A percentile compares a stretch with the other conserved stretches of the same genome.
phyloP scores from a whole-genome alignment of 2,329 filamentous ascomycete species.

The Fusarium domesticum region DNA sequence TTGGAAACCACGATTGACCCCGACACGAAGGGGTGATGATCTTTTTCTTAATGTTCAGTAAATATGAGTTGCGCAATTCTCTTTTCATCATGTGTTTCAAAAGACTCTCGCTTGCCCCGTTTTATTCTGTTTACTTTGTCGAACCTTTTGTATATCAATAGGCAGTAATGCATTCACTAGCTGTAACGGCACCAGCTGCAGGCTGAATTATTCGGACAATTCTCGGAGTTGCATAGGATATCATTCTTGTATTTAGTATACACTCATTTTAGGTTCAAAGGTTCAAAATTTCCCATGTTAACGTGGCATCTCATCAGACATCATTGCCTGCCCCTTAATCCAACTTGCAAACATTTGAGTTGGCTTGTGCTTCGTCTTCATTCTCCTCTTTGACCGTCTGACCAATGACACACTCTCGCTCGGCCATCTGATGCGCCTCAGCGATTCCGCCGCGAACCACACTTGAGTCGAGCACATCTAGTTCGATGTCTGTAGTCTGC shows the following conservation, averaged over 20 bases:
- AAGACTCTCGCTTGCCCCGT: constrained; percentile 2
- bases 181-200: constrained; percentile 25
- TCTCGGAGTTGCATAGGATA: constrained; percentile 8
- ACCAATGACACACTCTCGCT: constrained; percentile 38
- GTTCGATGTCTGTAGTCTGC: constrained; percentile 29
- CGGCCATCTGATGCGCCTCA: constrained; percentile 19
- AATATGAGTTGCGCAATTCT: constrained; percentile 3
- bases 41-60: constrained; percentile 57
- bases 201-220: constrained; percentile 11
- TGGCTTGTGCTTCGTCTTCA: constrained; percentile 22
- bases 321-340: constrained; percentile 2
- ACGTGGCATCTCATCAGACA: too few species aligned
- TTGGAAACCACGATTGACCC: constrained; percentile 59
- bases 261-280: constrained; percentile 21
- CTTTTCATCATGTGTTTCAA: constrained; percentile 8
- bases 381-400: constrained; percentile 38
- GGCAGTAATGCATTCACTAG: constrained; percentile 12
- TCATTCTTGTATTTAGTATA: constrained; percentile 26
- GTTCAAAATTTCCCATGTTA: constrained; percentile 2
- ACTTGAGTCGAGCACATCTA: constrained; percentile 28
- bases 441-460: constrained; percentile 9
- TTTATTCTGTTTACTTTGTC: constrained; percentile 5
- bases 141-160: constrained; percentile 23
- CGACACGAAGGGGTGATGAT: constrained; percentile 63
- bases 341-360: constrained; percentile 6